These are phyloP conservation scores for Hortiboletus campestris DNA, from an alignment of 768 basidiomycete species.

Conservation along the genomic window DNA sequence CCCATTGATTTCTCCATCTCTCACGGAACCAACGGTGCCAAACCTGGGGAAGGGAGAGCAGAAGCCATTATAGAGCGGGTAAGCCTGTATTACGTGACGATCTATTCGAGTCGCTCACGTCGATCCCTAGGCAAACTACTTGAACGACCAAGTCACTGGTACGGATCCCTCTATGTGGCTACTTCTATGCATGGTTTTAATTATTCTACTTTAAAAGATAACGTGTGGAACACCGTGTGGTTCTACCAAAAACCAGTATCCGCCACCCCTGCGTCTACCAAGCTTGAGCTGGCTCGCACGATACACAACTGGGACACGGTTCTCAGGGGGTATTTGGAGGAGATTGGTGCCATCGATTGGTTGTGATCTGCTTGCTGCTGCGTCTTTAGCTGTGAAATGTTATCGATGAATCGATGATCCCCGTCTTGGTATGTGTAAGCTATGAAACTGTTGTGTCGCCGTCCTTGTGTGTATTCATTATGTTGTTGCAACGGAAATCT, in stretches of 20 bases:
- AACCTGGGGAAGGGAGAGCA: background rate
- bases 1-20: slow-evolving; percentile 8
- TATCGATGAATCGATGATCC: too few species aligned
- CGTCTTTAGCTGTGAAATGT: background rate
- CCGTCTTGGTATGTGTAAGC: background rate
- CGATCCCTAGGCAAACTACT: background rate
- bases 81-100: background rate
- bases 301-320: background rate
- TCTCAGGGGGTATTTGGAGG: slow-evolving; percentile 1
- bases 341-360: background rate
- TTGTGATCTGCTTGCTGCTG: background rate
- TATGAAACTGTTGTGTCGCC: background rate
- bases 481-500: background rate
- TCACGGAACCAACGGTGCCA: background rate
- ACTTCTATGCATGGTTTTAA: background rate
- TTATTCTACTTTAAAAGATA: background rate
- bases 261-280: background rate
- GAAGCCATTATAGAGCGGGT: background rate
- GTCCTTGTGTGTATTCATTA: too few species aligned
- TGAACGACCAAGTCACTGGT: slow-evolving; percentile 2
- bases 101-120: background rate
- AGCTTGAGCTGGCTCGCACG: background rate
- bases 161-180: background rate
- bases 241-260: slow-evolving; percentile 4
- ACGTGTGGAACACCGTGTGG: slow-evolving; percentile 11